These are phyloP conservation scores for Pisolithus sp. DNA, from an alignment of 768 basidiomycete genomes.

Conservation along the genomic window DNA sequence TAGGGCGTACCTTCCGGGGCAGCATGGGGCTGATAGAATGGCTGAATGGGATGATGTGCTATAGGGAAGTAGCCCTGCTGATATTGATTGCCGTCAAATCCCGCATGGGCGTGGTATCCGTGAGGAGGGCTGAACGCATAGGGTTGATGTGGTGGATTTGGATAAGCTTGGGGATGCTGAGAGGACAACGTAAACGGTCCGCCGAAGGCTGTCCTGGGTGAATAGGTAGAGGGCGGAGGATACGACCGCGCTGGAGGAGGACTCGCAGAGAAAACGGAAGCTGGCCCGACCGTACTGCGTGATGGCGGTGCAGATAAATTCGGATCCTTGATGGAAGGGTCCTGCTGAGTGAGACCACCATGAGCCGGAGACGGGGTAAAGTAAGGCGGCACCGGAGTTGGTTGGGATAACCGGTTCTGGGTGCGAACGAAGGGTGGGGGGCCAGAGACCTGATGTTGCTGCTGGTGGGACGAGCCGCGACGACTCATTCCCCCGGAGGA, in stretches of 20 bases:
- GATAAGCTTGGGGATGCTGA: constrained; percentile 28
- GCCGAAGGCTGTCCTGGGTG: constrained; percentile 30
- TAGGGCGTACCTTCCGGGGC: constrained; percentile 28
- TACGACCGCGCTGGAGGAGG: constrained; percentile 15
- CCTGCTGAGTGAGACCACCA: not conserved
- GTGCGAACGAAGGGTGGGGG: not conserved
- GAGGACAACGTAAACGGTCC: constrained; percentile 45
- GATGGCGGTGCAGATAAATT: not conserved
- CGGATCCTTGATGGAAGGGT: not conserved
- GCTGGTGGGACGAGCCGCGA: not conserved
- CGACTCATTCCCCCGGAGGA: not conserved
- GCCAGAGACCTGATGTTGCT: not conserved
- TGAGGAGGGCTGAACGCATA: constrained; percentile 30
- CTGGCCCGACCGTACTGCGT: not conserved
- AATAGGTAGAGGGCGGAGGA: constrained; percentile 24
- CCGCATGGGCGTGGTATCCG: constrained; percentile 28
- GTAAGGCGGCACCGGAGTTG: not conserved
- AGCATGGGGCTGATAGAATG: constrained; percentile 35
- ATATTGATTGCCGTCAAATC: constrained; percentile 32
- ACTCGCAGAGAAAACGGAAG: constrained; percentile 19
- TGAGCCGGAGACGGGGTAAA: not conserved
- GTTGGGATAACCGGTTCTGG: constrained; percentile 4
- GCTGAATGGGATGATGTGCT: constrained; percentile 26
- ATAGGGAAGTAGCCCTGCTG: constrained; percentile 38
- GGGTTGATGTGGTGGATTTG: constrained; percentile 25